Evolutionary conservation across 176 grass and related monocot genomes (phyloP).

Genomic region (Oryza punctata): DNA sequence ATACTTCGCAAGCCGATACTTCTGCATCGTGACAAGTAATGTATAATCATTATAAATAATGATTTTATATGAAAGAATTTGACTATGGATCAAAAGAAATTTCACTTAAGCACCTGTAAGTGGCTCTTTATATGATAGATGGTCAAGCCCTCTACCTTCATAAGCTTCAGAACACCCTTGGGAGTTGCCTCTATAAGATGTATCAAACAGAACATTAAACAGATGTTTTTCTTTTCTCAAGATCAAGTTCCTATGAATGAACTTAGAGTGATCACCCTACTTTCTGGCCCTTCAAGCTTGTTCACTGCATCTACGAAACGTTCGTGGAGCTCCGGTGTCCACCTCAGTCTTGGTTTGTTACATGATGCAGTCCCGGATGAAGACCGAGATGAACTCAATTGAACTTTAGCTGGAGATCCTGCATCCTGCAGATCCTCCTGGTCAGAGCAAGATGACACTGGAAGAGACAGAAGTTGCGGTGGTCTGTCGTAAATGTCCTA

Average conservation of each 20-base stretch:
- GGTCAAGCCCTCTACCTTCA: constrained; percentile 86
- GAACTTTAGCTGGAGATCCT: constrained; percentile 46
- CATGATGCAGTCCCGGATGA: constrained; percentile 26
- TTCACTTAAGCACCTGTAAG: constrained; percentile 66
- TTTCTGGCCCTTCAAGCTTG: constrained; percentile 78
- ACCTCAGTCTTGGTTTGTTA: constrained; percentile 75
- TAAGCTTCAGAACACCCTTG: constrained; percentile 86
- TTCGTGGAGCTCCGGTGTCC: constrained; percentile 82
- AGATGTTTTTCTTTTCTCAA: not conserved
- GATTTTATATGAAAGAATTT: not conserved
- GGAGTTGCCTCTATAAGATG: constrained; percentile 77
- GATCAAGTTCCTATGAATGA: not conserved
- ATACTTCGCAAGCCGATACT: constrained; percentile 70
- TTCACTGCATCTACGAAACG: constrained; percentile 78
- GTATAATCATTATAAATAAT: not conserved
- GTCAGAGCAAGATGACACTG: constrained; percentile 24
- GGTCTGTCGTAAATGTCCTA: constrained; percentile 73
- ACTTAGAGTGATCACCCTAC: constrained; percentile 43
- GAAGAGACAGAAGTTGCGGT: constrained; percentile 35
- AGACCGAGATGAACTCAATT: constrained; percentile 45
- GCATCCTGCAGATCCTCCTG: constrained; percentile 12
- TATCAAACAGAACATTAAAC: not conserved
- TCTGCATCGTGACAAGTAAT: constrained; percentile 49
- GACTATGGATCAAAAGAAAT: not conserved
- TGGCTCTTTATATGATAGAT: constrained; percentile 98